Evolutionary conservation across 1,284 basidiomycete genomes (phyloP).

Genomic region (Polyporus tsugae): DNA sequence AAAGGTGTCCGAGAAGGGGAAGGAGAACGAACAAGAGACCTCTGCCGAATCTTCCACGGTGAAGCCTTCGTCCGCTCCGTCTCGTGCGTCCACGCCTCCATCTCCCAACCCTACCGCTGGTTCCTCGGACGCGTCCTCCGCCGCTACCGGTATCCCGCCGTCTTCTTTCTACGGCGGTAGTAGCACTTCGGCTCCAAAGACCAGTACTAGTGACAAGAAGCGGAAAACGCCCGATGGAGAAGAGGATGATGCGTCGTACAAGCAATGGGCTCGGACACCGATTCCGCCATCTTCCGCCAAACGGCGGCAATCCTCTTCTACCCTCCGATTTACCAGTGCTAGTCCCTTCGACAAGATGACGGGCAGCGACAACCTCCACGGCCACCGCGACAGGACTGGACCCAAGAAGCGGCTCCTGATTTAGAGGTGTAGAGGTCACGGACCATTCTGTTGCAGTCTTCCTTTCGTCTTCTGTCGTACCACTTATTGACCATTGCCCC

Average conservation of each 20-base stretch:
- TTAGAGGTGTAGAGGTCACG: conserved; percentile 20
- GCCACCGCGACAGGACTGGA: conserved; percentile 36
- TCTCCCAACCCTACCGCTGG: background rate
- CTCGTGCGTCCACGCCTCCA: conserved; percentile 22
- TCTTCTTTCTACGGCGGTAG: conserved; percentile 52
- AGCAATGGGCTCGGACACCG: conserved; percentile 40
- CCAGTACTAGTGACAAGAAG: conserved; percentile 46
- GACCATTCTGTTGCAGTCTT: conserved; percentile 35
- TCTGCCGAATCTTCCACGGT: conserved; percentile 39
- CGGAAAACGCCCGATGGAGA: conserved; percentile 50
- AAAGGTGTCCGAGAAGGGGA: conserved; percentile 33
- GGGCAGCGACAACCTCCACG: conserved; percentile 46
- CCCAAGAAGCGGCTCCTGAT: conserved; percentile 41
- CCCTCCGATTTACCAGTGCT: conserved; percentile 24
- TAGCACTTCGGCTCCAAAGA: conserved; percentile 40
- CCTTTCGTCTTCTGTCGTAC: conserved; percentile 17
- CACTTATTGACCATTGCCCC: conserved; percentile 3
- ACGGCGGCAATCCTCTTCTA: conserved; percentile 34
- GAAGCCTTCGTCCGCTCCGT: conserved; percentile 32
- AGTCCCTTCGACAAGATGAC: conserved; percentile 47
- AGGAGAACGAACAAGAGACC: conserved; percentile 4
- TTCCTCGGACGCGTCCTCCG: conserved; percentile 2
- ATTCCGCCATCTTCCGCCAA: conserved; percentile 23
- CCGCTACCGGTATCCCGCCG: conserved; percentile 46
- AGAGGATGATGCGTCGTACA: conserved; percentile 39